Evolutionary conservation across 441 rosid species (phyloP), one percentile per base, ranked within the genome.

Genomic region (Gossypium lobatum): DNA sequence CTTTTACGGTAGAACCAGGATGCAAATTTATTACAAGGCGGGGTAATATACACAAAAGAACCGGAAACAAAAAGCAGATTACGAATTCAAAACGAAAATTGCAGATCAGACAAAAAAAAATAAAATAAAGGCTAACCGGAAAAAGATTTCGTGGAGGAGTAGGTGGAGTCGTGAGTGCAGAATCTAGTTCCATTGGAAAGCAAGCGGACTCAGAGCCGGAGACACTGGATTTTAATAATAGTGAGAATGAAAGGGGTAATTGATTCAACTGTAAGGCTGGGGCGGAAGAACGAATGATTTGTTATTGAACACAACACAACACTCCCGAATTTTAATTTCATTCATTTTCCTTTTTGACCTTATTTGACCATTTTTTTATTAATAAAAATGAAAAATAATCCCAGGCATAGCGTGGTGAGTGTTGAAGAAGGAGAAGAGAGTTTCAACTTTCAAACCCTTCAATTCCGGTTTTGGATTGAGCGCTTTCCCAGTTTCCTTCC

Each of bases 181-280:
- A 79, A 77, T 85, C 88, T n/a, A 87, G 73, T 81, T 81, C 88
- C 90, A 86, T 59, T 79, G 8, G 28, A 39, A 39, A 39, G 16
- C 9, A 39, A 39, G 16, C 9, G 10, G 28, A 39, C 18, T 64
- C 28, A 11, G 48, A 63, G 25, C 5, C 16, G 7, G 13, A 25
- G 63, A 58, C 13, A 58, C n/a, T 58, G 28, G 28, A 57, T 21
- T 21, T 21, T 57, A 21, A 3, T 53, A n/a, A 16, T 53, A 53
- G 57, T 53, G 21, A 18, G 57, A 53, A 42, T 10, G 48, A 42
- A 42, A 42, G 13, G 48, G 48, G 13, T 9, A 42, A 10, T 42
- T 42, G 14, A 42, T 53, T 53, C 21, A 16, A 16, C 21, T 53
- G 58, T 16, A 17, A 6, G 21, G 21, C 21, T 53, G 58, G 21